Evolutionary conservation across 2,329 filamentous ascomycete species (phyloP), one percentile per base, ranked within the genome.

Genomic region (Xylariales sp.): DNA sequence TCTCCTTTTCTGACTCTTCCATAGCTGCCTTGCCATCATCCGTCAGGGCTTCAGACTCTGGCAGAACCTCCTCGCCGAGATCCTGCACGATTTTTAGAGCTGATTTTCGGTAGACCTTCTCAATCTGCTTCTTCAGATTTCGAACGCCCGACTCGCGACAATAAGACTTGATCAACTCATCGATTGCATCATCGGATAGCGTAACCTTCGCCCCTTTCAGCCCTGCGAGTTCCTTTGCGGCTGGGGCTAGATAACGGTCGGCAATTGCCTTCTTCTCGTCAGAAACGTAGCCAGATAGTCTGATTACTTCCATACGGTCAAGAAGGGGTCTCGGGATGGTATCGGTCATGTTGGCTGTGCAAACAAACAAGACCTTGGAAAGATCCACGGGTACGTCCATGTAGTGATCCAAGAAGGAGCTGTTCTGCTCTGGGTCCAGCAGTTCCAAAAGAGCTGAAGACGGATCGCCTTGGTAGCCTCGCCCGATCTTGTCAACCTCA

Each of bases 191-290:
- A 52, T 89, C 82, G 47, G 82, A 84, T 31, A 98, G 73, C n/a
- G 72, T 71, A n/a, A 98, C 90, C 57, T 96, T 85, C 15, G 90
- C 91, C 15, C 93, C 79, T 60, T 95, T 88, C 47, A 98, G 69
- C 20, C 93, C 93, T 27, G 88, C 91, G 44, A 95, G 73, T 48
- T 96, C 90, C 65, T 95, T 95, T n/a, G 94, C 93, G 35, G 88
- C 85, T 6, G 93, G 93, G 1, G 88, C 87, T 19, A 98, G 78
- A 58, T 98, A 98, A 50, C 81, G 80, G 60, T 98, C 85, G 3
- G 93, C 93, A 56, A 98, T 98, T 3, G 93, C 91, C 82, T 95
- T 96, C 76, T 98, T 98, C 74, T 98, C 93, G 51, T 98, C 91
- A 0, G 91, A 83, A 38, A 98, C 91, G 58, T 98, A 98, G 9